These are phyloP conservation scores for Articulospora tetracladia DNA, from an alignment of 495 filamentous ascomycete genomes.

Conservation along the genomic window DNA sequence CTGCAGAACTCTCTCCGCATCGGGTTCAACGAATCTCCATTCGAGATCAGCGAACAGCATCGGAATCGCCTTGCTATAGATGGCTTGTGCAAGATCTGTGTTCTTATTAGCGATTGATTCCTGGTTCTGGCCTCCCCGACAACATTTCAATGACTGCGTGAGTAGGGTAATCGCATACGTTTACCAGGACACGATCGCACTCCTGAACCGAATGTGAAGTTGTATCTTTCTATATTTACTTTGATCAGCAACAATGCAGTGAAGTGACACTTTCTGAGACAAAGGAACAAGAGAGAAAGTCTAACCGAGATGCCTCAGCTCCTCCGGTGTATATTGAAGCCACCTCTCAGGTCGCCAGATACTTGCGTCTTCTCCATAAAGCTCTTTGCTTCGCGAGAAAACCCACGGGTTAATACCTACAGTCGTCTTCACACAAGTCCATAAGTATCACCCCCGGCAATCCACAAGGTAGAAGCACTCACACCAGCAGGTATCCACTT, in stretches of 20 bases:
- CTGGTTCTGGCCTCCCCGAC: neutral
- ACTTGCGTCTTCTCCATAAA: conserved; percentile 64
- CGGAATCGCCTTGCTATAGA: conserved; percentile 14
- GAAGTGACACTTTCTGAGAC: neutral
- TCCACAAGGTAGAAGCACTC: neutral
- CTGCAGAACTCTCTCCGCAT: neutral
- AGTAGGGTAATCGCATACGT: neutral
- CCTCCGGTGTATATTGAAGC: conserved; percentile 38
- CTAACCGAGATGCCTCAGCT: conserved; percentile 5
- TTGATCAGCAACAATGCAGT: neutral
- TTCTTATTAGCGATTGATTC: neutral
- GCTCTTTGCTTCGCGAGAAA: neutral
- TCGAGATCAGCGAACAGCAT: conserved; percentile 12
- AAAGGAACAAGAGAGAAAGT: neutral
- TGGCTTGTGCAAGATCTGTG: conserved; percentile 15
- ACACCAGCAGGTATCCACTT: conserved; percentile 9
- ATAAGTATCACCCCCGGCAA: neutral
- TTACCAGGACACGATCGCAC: neutral
- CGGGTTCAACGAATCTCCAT: conserved; percentile 5
- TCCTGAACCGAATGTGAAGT: neutral
- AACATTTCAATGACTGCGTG: neutral
- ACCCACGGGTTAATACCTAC: conserved; percentile 17
- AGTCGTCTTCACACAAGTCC: neutral
- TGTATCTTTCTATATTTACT: neutral
- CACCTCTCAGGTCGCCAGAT: conserved; percentile 61